Percentiles rank a stretch among this genome's conserved stretches.
These are phyloP conservation scores for Mycena capillaripes DNA, from an alignment of 768 basidiomycete genomes.

Conservation along the genomic window DNA sequence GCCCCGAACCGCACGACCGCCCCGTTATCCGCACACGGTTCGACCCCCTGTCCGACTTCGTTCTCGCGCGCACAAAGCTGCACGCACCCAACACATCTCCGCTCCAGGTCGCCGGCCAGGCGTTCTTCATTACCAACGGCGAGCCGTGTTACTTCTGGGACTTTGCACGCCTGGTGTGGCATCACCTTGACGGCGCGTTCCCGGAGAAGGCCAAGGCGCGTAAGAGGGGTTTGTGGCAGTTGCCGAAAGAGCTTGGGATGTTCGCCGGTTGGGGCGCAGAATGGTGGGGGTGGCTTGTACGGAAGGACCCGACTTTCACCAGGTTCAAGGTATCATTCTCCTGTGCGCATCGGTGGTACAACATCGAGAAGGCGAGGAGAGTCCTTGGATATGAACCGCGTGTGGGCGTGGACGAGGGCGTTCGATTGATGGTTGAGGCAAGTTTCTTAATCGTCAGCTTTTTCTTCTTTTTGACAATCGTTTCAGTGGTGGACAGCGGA, in stretches of 20 bases:
- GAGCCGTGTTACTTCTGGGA: slow-evolving; percentile 99
- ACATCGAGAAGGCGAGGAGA: slow-evolving; percentile 93
- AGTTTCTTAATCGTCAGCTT: slow-evolving; percentile 41
- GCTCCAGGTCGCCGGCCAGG: slow-evolving; percentile 91
- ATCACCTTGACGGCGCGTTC: slow-evolving; percentile 71
- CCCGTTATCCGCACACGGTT: slow-evolving; percentile 84
- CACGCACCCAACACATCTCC: slow-evolving; percentile 61
- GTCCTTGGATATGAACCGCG: slow-evolving; percentile 95
- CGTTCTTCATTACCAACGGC: slow-evolving; percentile 97
- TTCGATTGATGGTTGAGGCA: slow-evolving; percentile 83
- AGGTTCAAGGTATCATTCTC: slow-evolving; percentile 86
- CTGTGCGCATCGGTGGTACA: slow-evolving; percentile 88
- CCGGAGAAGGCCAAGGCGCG: slow-evolving; percentile 62
- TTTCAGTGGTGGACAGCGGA: slow-evolving; percentile 64
- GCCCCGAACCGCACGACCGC: slow-evolving; percentile 56
- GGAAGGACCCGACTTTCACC: slow-evolving; percentile 90
- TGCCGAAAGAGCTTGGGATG: slow-evolving; percentile 78
- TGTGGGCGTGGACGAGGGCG: slow-evolving; percentile 90
- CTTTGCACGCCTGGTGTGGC: slow-evolving; percentile 87
- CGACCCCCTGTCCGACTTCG: slow-evolving; percentile 79
- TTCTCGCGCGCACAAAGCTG: slow-evolving; percentile 67
- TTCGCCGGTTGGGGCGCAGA: slow-evolving; percentile 81
- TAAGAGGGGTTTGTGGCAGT: slow-evolving; percentile 54
- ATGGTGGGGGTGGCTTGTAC: slow-evolving; percentile 77
- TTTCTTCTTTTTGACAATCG: background rate